Conservation (phyloP, 73 alveolate genomes). For the Tetrahymena thermophila region DNA sequence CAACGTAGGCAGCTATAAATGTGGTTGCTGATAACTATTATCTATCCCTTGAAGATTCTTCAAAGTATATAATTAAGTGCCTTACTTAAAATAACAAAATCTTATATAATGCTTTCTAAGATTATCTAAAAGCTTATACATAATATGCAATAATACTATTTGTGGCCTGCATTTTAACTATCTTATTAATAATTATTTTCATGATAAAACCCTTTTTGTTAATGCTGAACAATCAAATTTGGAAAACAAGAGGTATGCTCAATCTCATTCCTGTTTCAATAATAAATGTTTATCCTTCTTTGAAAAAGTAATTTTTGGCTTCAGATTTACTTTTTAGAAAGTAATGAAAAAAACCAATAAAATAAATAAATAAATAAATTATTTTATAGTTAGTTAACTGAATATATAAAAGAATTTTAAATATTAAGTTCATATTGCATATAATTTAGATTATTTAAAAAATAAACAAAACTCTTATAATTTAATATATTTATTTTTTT, state of each 20-base stretch:
- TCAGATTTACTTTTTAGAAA: not conserved
- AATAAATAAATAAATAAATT: too few relatives aligned
- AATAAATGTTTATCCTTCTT: not conserved
- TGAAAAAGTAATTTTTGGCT: not conserved
- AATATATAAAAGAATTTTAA: too few relatives aligned
- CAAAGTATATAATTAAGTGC: not conserved
- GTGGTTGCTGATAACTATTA: not conserved
- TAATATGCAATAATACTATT: not conserved
- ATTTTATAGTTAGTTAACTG: too few relatives aligned
- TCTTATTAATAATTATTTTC: too few relatives aligned
- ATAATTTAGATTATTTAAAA: too few relatives aligned
- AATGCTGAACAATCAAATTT: not conserved
- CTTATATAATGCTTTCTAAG: not conserved
- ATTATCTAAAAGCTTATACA: not conserved
- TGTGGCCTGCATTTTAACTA: not conserved
- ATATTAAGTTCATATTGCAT: too few relatives aligned
- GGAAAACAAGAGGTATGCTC: not conserved
- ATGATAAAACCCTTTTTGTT: not conserved
- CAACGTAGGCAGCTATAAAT: not conserved
- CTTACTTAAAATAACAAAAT: not conserved
- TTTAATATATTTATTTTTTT: too few relatives aligned
- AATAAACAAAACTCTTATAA: too few relatives aligned
- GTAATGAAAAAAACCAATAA: not conserved
- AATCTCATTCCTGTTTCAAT: not conserved
- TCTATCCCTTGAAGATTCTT: not conserved